Conservation (phyloP, 495 filamentous ascomycete species). For the Sabuloglossum arenarium region DNA sequence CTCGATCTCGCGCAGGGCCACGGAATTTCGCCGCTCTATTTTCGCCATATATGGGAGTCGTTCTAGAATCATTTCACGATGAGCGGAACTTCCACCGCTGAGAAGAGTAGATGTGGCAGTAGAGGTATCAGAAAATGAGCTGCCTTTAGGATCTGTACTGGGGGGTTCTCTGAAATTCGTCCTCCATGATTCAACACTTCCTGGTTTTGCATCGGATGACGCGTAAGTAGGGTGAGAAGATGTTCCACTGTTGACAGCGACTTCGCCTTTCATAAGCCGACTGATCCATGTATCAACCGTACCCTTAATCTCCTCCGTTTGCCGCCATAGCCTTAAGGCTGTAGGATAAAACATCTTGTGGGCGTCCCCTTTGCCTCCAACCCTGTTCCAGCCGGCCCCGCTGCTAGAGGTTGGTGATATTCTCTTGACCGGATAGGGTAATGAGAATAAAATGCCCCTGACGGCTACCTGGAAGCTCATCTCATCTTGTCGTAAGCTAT, state of each 20-base stretch:
- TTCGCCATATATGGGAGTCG: slow-evolving; percentile 66
- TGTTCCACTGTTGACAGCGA: background rate
- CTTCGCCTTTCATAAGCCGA: slow-evolving; percentile 15
- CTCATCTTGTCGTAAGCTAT: slow-evolving; percentile 72
- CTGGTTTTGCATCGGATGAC: background rate
- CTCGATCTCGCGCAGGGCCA: slow-evolving; percentile 31
- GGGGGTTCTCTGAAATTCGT: background rate
- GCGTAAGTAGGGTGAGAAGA: background rate
- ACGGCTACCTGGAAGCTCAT: slow-evolving; percentile 77
- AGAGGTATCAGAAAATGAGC: slow-evolving; percentile 1
- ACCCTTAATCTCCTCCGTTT: slow-evolving; percentile 56
- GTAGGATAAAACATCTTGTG: slow-evolving; percentile 79
- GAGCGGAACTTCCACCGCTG: slow-evolving; percentile 32
- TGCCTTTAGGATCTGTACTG: background rate
- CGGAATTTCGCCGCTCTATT: slow-evolving; percentile 25
- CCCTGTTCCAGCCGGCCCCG: slow-evolving; percentile 1
- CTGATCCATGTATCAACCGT: slow-evolving; percentile 45
- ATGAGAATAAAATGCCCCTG: slow-evolving; percentile 57
- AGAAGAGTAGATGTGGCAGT: slow-evolving; percentile 6
- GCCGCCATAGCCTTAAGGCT: slow-evolving; percentile 52
- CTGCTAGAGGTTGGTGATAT: slow-evolving; percentile 15
- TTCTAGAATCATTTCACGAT: slow-evolving; percentile 57
- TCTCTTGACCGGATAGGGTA: slow-evolving; percentile 71
- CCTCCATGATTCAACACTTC: slow-evolving; percentile 3
- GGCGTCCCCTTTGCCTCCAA: slow-evolving; percentile 29